Evolutionary conservation across 352 stramenopile genomes (phyloP), one percentile per base, ranked within the genome.

Genomic region (Phytophthora fragariaefolia): DNA sequence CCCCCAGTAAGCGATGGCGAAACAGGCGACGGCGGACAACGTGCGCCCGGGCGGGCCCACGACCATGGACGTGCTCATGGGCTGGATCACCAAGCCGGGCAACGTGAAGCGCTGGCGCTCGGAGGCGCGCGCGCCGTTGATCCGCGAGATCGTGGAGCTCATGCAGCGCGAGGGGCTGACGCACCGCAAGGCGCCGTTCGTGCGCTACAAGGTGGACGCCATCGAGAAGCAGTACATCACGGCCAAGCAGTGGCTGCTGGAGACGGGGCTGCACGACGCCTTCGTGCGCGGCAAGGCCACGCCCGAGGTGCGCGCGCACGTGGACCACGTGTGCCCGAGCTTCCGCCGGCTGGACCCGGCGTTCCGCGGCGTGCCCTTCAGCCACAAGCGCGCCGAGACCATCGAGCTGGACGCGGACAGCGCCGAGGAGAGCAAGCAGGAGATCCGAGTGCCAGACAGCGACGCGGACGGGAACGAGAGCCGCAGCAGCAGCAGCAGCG

Each of bases 181-280:
- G 9, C 64, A 81, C 24, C 70, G 74, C 17, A 47, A 67, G 38
- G 51, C 32, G n/a, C 57, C 50, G 5, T 79, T 69, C 38, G 63
- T 83, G 36, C 62, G 66, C 18, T 69, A 69, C 46, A 80, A 81
- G 36, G 22, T 83, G 36, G 48, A 61, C 45, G 70, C 63, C 2
- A 64, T 81, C 0, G 73, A 79, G 45, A 80, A 83, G n/a, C 56
- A 79, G n/a, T 83, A 79, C 58, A 69, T 77, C 17, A 42, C 30
- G 9, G 72, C 73, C 12, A 72, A 73, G 27, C 60, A 77, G 48
- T 83, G 76, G 76, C 53, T 83, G 42, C 30, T 71, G 18, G 71
- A 79, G 49, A 79, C 73, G 6, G 73, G 73, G 13, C 70, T 83
- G 69, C 57, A 79, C 38, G 69, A 79, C 58, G 34, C 55, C 0